A percentile compares a stretch with the other conserved stretches of the same genome.
These are phyloP conservation scores for Claviceps sorghi DNA, from an alignment of 2,329 filamentous ascomycete species.

Conservation along the genomic window DNA sequence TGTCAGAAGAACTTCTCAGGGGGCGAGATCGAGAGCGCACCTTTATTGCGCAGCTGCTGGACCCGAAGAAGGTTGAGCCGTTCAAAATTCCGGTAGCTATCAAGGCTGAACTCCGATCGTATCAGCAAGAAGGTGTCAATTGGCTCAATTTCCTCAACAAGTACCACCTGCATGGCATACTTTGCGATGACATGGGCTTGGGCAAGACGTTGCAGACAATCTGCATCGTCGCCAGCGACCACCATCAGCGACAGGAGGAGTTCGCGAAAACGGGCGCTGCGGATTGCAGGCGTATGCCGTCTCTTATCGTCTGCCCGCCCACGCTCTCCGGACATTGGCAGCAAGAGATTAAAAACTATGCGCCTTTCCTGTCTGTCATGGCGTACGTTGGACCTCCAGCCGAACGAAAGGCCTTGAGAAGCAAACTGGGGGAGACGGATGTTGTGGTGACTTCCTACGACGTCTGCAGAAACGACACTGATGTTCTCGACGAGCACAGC, in stretches of 20 bases:
- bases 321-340: constrained; percentile 97
- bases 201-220: constrained; percentile 95
- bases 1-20: constrained; percentile 75
- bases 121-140: constrained; percentile 97
- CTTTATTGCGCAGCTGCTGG: constrained; percentile 91
- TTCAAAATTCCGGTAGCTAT: constrained; percentile 93
- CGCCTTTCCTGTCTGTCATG: constrained; percentile 78
- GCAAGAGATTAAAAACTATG: constrained; percentile 90
- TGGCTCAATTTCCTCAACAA: constrained; percentile 97
- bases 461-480: constrained; percentile 91
- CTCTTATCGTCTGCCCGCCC: constrained; percentile 88
- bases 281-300: constrained; percentile 69
- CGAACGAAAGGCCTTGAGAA: constrained; percentile 59
- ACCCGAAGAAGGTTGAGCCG: constrained; percentile 89
- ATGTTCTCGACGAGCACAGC: constrained; percentile 63
- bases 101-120: constrained; percentile 89
- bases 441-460: constrained; percentile 97
- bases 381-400: constrained; percentile 82
- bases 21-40: constrained; percentile 89
- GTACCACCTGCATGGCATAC: constrained; percentile 93
- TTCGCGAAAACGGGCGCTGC: constrained; percentile 66
- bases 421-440: constrained; percentile 61
- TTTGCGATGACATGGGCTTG: constrained; percentile 98
- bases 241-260: constrained; percentile 84
- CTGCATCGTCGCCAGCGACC: constrained; percentile 95